Base-by-base conservation (phyloP, 169 alveolate genomes). In the Eimeria maxima region DNA sequence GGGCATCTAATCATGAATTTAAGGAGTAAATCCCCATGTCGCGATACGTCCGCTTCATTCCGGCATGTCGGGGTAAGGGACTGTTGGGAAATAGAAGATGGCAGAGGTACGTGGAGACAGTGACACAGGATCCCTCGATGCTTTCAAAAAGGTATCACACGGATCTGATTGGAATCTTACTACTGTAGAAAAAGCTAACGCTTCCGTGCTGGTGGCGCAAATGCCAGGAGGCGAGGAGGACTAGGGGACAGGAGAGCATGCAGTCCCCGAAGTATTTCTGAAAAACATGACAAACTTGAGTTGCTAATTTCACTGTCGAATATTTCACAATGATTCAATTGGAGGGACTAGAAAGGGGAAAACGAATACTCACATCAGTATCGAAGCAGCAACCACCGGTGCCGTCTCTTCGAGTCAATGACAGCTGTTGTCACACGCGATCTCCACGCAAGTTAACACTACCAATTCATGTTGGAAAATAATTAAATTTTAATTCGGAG, bases 391-490 rank as follows among this genome's bases (percentile, higher is more conserved):
- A 53, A 81, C 90, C 69, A 81, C 90, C 90, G 90, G 90, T 11
- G 90, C 90, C 90, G 90, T 81, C 90, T 81, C 90, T 53, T 81
- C 90, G 90, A 45, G 90, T 38, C 86, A 74, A 38, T 60, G 60
- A 57, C 22, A 5, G 57, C 60, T 73, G 47, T 10, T 45, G 38
- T 22, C 86, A 74, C 53, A 74, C 27, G 38, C 53, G 18, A 74
- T 22, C 22, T 29, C 63, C 8, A 38, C 57, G 20, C 60, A 16
- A 45, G n/a, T 18, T 74, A 11, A 44, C 4, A 42, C 3, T 8
- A 74, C 33, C 57, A 42, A 16, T 42, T 74, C 27, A 22, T 44
- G 18, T 8, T 42, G 42, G 38, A 74, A 74, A 74, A 74, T 2
- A 8, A 33, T 42, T 29, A 74, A 74, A 16, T 5, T 7, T 27